These are phyloP conservation scores for Meyerozyma athensensis DNA, from an alignment of 1,139 yeast species.

Conservation along the genomic window DNA sequence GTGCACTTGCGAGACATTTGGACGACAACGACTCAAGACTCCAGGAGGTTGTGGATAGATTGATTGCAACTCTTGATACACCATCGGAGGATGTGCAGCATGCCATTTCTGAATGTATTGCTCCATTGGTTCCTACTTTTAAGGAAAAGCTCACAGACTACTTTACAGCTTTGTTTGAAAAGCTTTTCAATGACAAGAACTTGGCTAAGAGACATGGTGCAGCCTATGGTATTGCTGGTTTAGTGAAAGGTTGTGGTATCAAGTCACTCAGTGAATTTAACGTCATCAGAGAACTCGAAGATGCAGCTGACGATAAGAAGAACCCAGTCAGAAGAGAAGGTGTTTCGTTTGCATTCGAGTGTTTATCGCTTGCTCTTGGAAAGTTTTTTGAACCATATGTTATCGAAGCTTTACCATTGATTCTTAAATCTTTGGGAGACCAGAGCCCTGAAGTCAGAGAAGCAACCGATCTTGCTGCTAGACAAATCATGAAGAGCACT, in stretches of 20 bases:
- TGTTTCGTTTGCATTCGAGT: conserved; percentile 82
- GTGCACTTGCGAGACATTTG: conserved; percentile 82
- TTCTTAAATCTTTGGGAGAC: conserved; percentile 82
- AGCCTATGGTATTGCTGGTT: conserved; percentile 92
- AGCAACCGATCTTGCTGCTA: conserved; percentile 85
- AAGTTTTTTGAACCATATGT: conserved; percentile 89
- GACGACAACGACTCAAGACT: conserved; percentile 60
- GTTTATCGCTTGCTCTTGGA: conserved; percentile 72
- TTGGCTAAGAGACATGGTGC: conserved; percentile 78
- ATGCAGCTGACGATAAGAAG: conserved; percentile 85
- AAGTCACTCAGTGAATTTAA: conserved; percentile 70
- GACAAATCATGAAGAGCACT: conserved; percentile 83
- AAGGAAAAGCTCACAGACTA: conserved; percentile 46
- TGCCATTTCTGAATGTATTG: conserved; percentile 80
- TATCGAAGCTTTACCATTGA: conserved; percentile 77
- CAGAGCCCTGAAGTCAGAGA: conserved; percentile 77
- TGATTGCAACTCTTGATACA: conserved; percentile 71
- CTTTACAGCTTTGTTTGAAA: conserved; percentile 54
- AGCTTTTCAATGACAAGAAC: conserved; percentile 49
- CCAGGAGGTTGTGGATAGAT: conserved; percentile 58
- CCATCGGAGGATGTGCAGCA: conserved; percentile 87
- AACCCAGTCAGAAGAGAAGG: conserved; percentile 76
- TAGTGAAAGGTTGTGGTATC: conserved; percentile 87
- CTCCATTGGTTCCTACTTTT: conserved; percentile 70
- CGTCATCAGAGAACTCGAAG: conserved; percentile 69